Base-by-base conservation (phyloP, 2,329 filamentous ascomycete genomes). In the Dothiorella sarmentorum region DNA sequence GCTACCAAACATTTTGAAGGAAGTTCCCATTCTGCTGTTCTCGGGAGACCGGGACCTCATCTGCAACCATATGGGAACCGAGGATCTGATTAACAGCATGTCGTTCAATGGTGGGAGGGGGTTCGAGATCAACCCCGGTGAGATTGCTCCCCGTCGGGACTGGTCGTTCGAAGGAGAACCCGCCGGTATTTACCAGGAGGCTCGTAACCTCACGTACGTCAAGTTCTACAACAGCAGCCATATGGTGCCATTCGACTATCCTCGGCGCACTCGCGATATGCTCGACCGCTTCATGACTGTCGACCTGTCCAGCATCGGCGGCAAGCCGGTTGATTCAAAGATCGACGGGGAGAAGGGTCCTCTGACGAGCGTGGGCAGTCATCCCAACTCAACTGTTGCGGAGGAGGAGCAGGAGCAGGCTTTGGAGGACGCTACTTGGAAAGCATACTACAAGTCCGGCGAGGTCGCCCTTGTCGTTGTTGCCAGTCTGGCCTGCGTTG, bases 171-270 rank as follows among this genome's bases (percentile, higher is more conserved):
- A 97, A 73, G 90, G 87, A 61, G 84, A 96, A 65, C 77, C 85
- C 1, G 92, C 92, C 3, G 94, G 94, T 22, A 90, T 95, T 69
- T 99, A 93, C 80, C 95, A 99, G 74, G 85, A 91, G 71, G 93
- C 94, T 1, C 86, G 95, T 64, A 99, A 99, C 75, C 77, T 99
- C 61, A 97, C 94, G 0, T 99, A 99, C 70, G 87, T 99, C 29
- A 81, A 95, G 38, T 96, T 97, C 76, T 90, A 96, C 79, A 96
- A 99, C 73, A 86, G 91, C 15, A 96, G 90, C 51, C 94, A 99
- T 74, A 99, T 99, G 94, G 94, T 99, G 1, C 95, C 94, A 0
- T 97, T 94, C 69, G 93, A 99, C 73, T 89, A 89, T 66, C 87
- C 93, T 1, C 86, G 91, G 47, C 87, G 91, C 61, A 89, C 87